Base-by-base conservation (phyloP, 148 eudicot genomes). In the Persicaria maculosa region DNA sequence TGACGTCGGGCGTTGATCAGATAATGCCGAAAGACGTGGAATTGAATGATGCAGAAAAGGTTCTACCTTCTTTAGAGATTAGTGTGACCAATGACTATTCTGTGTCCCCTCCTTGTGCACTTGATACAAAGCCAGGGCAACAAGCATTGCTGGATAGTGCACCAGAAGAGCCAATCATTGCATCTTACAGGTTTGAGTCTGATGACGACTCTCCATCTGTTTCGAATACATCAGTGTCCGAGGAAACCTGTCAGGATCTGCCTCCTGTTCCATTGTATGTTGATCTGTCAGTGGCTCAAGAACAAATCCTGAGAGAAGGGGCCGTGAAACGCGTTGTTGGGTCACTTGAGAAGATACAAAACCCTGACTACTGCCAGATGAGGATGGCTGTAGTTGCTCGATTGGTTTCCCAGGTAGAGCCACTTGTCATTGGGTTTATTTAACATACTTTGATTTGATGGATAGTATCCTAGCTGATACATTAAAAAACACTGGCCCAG, bases 401-500 rank as follows among this genome's bases (percentile, higher is more conserved):
- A 61, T 80, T 95, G 88, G 91, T 89, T 78, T 89, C 92, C 78
- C 94, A 93, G 97, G 99, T 91, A 83, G 81, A 86, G 59, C 75
- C 71, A 77, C 47, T 79, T 65, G 46, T 65, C 46, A 79, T 79
- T 43, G 73, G 77, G 72, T 62, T 77, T 76, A 72, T 67, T 78
- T 84, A 72, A 57, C 77, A 77, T 54, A 45, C 50, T 44, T 81
- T 59, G 44, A 19, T 6, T 64, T 64, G 45, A 64, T 64, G 45
- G 64, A 31, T 14, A 3, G 19, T 2, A 62, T 62, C 43, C 16
- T 25, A 62, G 68, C 44, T 62, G 68, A 62, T 62, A 25, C 44
- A 62, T 62, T 10, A 46, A 31, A 31, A 31, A 31, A 31, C 40
- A 31, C 40, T 31, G 40, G 40, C 40, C 40, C 40, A 31, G 40